Conservation (phyloP, 495 filamentous ascomycete species). For the Rhizodiscina lignyota region DNA sequence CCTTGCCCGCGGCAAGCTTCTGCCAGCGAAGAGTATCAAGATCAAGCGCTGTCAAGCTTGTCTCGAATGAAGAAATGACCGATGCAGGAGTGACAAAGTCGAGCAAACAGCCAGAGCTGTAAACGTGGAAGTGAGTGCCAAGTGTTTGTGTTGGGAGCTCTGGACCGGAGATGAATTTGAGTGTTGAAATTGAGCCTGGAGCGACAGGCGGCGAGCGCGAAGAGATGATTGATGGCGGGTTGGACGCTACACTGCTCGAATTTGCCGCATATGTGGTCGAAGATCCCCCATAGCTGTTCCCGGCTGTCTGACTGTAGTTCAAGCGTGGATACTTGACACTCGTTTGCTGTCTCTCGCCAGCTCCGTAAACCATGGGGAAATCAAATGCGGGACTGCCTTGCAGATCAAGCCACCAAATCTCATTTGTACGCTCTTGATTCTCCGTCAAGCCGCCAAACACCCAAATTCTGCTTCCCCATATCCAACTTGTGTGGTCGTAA, state of each 20-base stretch:
- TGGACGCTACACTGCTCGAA: constrained; percentile 68
- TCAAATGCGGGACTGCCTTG: constrained; percentile 77
- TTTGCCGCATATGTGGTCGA: constrained; percentile 72
- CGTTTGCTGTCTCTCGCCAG: constrained; percentile 36
- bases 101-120: constrained; percentile 79
- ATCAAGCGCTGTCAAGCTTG: constrained; percentile 75
- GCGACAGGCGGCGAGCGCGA: constrained; percentile 55
- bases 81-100: constrained; percentile 88
- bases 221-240: constrained; percentile 17
- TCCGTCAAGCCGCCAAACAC: constrained; percentile 90
- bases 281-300: constrained; percentile 16
- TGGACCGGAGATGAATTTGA: constrained; percentile 76
- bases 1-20: constrained; percentile 78
- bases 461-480: constrained; percentile 85
- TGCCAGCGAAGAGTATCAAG: constrained; percentile 79
- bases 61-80: constrained; percentile 68
- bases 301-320: constrained; percentile 2
- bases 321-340: constrained; percentile 7
- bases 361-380: constrained; percentile 50
- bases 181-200: constrained; percentile 74
- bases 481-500: constrained; percentile 86
- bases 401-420: constrained; percentile 93
- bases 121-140: constrained; percentile 86
- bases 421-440: constrained; percentile 88
- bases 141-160: constrained; percentile 76